Base-by-base conservation (phyloP, 257 asterid species). In the Salvia miltiorrhiza region DNA sequence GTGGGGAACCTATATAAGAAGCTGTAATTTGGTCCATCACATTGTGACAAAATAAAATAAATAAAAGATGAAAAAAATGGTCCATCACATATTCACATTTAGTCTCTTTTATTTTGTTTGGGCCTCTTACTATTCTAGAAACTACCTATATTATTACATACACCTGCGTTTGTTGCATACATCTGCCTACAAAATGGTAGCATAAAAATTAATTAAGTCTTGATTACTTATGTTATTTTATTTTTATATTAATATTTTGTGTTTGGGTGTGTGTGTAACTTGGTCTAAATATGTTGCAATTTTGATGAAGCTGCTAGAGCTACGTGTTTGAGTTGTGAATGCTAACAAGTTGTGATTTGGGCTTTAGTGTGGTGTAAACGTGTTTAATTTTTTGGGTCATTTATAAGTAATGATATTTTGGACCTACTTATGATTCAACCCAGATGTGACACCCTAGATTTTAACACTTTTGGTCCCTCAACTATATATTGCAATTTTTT, bases 1-100 rank as follows among this genome's bases (percentile, higher is more conserved):
- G 14, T 6, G 20, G 53, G 67, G 54, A 54, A 23, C 68, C n/a
- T 8, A 23, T 45, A 39, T 5, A 50, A 43, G 48, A 71, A 23
- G 71, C 82, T 80, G 79, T 71, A 80, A 58, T 12, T 53, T 78
- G 82, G 86, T 76, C 80, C 83, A 79, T 48, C 56, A 52, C 5
- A 30, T 4, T 30, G 0, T 30, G 35, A 30, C 35, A 30, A 30
- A 30, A 30, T 3, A 30, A 30, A 30, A 30, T 2, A 30, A n/a
- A 1, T 30, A 30, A n/a, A n/a, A n/a, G n/a, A 30, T 30, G 5
- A 30, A 30, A 30, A 3, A 30, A 30, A 30, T 30, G 35, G 35
- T 30, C 35, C 35, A 3, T 30, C 35, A 37, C 43, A 37, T 37
- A 2, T 30, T 30, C 35, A 37, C 43, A 37, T 37, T 3, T 37